A percentile compares a stretch with the other conserved stretches of the same genome.
These are phyloP conservation scores for Hura crepitans DNA, from an alignment of 441 rosid genomes.

Conservation along the genomic window DNA sequence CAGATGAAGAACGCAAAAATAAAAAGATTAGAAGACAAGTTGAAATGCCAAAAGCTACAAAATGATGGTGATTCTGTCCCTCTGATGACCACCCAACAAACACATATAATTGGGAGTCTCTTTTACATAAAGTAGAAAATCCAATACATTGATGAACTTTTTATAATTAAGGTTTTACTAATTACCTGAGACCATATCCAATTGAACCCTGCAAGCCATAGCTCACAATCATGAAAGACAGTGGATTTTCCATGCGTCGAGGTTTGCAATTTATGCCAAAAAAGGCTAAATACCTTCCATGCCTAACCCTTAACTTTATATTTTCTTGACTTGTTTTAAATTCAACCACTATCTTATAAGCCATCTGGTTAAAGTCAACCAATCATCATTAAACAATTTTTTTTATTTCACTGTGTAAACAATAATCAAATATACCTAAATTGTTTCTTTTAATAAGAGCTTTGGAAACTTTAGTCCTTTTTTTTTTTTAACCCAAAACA, in stretches of 20 bases:
- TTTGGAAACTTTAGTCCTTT: too few species aligned
- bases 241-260: constrained; percentile 42
- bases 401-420: neutral
- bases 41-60: neutral
- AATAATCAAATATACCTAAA: neutral
- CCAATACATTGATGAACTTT: neutral
- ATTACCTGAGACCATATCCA: constrained; percentile 25
- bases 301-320: neutral
- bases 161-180: constrained; percentile 8
- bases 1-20: too few species aligned
- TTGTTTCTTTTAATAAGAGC: neutral
- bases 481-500: too few species aligned
- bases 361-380: neutral
- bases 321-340: neutral
- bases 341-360: neutral
- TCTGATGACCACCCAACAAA: constrained; percentile 19
- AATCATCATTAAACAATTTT: neutral
- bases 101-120: constrained; percentile 20
- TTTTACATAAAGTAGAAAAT: constrained; percentile 22
- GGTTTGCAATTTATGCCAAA: constrained; percentile 23
- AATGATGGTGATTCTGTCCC: constrained; percentile 14
- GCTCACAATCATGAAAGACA: constrained; percentile 32
- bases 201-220: constrained; percentile 18
- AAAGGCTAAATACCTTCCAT: neutral
- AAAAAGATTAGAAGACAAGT: too few species aligned